Conservation (phyloP, 148 eudicot species). For the Spergularia marina region DNA sequence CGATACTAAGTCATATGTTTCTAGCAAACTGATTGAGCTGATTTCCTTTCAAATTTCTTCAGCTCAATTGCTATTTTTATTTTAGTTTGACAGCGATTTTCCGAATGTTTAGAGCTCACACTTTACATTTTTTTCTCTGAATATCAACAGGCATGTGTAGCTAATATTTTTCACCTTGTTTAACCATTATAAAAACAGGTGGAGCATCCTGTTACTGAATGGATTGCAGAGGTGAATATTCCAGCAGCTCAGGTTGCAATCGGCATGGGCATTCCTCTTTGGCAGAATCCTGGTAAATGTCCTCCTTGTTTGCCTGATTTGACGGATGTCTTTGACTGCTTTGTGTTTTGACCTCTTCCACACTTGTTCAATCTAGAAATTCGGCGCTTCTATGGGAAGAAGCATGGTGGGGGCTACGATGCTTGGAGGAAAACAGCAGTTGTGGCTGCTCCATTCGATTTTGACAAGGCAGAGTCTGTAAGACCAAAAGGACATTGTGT, state of each 20-base stretch:
- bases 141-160: background rate
- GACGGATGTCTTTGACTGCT: slow-evolving; percentile 2
- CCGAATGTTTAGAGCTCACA: background rate
- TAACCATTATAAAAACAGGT: slow-evolving; percentile 47
- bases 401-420: slow-evolving; percentile 86
- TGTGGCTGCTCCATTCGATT: slow-evolving; percentile 75
- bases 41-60: too few species aligned
- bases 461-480: slow-evolving; percentile 81
- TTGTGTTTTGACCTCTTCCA: slow-evolving; percentile 10
- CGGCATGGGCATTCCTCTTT: slow-evolving; percentile 99
- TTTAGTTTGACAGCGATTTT: too few species aligned
- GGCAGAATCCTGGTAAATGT: slow-evolving; percentile 92
- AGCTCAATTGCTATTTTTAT: too few species aligned
- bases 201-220: slow-evolving; percentile 99
- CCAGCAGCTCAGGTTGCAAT: slow-evolving; percentile 99
- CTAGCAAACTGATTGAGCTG: background rate
- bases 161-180: slow-evolving; percentile 2
- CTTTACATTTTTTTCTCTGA: background rate
- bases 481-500: slow-evolving; percentile 97
- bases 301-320: background rate
- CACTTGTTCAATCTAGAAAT: slow-evolving; percentile 54
- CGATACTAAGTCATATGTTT: background rate
- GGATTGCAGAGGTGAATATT: slow-evolving; percentile 95
- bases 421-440: slow-evolving; percentile 88
- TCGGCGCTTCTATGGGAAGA: slow-evolving; percentile 85